Evolutionary conservation across 2,329 filamentous ascomycete species (phyloP), one percentile per base, ranked within the genome.

Genomic region (Pseudogymnoascus destructans): DNA sequence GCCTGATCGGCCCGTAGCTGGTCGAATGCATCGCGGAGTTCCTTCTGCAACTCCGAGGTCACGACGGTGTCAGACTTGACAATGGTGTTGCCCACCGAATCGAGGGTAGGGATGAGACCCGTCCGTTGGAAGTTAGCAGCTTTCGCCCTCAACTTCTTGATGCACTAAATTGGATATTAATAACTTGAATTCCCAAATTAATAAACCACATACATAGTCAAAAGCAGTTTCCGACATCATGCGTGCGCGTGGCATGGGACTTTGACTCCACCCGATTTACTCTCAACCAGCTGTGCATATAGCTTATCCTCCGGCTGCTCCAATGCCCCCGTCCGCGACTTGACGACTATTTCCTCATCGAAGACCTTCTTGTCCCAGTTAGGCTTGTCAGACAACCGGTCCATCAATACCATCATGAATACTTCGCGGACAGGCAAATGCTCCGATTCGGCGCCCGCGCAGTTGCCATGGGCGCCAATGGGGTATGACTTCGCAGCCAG

Each of bases 11-110:
- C 67, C 60, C 84, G 77, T 1, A 87, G 70, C 0, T 66, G 66
- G 1, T 67, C 66, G 27, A 79, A 74, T 1, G 73, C 75, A 2
- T 65, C 62, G 27, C 65, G 70, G 2, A 86, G 70, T 1, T 70
- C 67, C 0, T 74, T 13, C 3, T 70, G 66, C 2, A 80, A 62
- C 0, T 70, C 64, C 0, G 66, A 56, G 0, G 72, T 61, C 2
- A 82, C 67, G 2, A 73, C 65, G 0, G 61, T 67, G 65, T 84
- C 80, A 0, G 79, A 78, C 64, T 84, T 84, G 61, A 73, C 74
- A 3, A 80, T 70, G 60, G 25, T 63, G 21, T 25, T 58, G 13
- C 60, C 64, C 9, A 59, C 46, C 19, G 36, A 61, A 25, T 49
- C 32, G 4, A 57, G 46, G 27, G 15, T 25, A 8, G 38, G 57